Base-by-base conservation (phyloP, 2,329 filamentous ascomycete species). In the Cladosporium sp. region DNA sequence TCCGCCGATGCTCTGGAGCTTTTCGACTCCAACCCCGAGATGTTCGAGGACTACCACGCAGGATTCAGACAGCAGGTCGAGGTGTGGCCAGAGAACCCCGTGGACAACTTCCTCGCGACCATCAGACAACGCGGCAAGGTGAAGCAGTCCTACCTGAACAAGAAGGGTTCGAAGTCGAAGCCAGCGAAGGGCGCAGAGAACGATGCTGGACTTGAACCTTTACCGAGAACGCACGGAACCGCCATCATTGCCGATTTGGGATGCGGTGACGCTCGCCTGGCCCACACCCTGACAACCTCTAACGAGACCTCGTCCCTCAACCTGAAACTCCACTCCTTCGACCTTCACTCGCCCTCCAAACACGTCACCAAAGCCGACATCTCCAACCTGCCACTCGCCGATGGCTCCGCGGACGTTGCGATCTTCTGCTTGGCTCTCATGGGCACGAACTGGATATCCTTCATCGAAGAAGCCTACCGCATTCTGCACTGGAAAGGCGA, bases 371-470 rank as follows among this genome's bases (percentile, higher is more conserved):
- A 85, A 55, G 90, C 93, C 12, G 93, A 99, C 70, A 93, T 97
- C 47, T 86, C 90, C 24, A 80, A 86, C 53, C 75, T 99, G 1
- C 92, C 92, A 0, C 73, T 96, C 0, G 74, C 75, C 4, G 84
- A 91, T 59, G 85, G 83, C 39, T 83, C 80, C 55, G 84, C 90
- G 54, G 90, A 99, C 68, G 79, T 99, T 4, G 88, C 88, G 43
- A 85, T 99, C 59, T 97, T 97, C 76, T 99, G 93, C 69, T 80
- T 99, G 27, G 93, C 92, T 43, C 81, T 99, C 53, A 99, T 99
- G 93, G 93, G 93, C 64, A 99, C 93, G 50, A 99, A 99, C 73
- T 99, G 93, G 92, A 80, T 95, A 47, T 85, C 89, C 61, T 97
- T 99, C 68, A 81, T 99, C 62, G 93, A 97, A 71, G 93, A 99